Evolutionary conservation across 768 basidiomycete species (phyloP), one percentile per base, ranked within the genome.

Genomic region (Scleroderma citrinum): DNA sequence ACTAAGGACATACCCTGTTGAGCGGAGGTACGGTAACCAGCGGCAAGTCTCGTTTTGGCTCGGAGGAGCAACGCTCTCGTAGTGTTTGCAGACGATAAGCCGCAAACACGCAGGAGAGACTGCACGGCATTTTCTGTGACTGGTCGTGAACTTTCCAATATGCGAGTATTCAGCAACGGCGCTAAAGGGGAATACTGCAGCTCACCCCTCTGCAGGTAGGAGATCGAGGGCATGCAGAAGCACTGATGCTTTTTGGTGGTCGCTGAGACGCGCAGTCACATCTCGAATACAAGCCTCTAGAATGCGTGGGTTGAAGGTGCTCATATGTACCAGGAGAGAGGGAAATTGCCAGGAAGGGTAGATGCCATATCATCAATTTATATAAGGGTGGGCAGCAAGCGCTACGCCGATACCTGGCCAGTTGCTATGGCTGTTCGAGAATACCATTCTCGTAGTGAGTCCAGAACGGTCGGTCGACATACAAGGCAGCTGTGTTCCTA

Each of bases 171-270:
- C 17, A 29, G 56, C 24, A 59, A 51, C 35, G 50, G 39, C 39
- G 29, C 35, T 20, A 17, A 37, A 23, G 43, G 46, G 17, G 17
- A 56, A 49, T 44, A 21, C 48, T 31, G 26, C 4, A 6, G 65
- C 78, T 32, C 61, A 85, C 82, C 82, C 76, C 50, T 90, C 83
- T 41, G 76, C 72, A 45, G 83, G 80, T 51, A 95, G 78, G 58
- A 84, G 85, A 55, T 84, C 82, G 76, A 92, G 81, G n/a, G 89
- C 90, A 55, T 87, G 82, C 43, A 92, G 64, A 46, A 91, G 69
- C 32, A 87, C 73, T 49, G 83, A 83, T 17, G 76, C 82, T 63
- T 87, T 87, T 61, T 86, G 77, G 55, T 76, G 76, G 60, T 83
- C 77, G 4, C 76, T 71, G 30, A 87, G 71, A 50, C 73, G 75